A percentile compares a stretch with the other conserved stretches of the same genome.
phyloP scores from a whole-genome alignment of 176 grass and related monocot genomes.

The Zea luxurians region DNA sequence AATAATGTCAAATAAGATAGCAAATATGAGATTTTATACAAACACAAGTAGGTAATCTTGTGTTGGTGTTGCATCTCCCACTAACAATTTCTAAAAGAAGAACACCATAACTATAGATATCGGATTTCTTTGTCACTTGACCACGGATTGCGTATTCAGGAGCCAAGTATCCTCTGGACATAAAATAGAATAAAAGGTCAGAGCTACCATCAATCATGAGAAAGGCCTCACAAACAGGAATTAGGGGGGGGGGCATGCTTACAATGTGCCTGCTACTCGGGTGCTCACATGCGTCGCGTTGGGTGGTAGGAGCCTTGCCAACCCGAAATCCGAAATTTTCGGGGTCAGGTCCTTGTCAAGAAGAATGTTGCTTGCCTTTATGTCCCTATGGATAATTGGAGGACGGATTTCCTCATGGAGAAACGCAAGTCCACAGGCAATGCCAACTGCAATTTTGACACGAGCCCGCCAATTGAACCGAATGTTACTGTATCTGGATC shows the following conservation, averaged over 20 bases:
- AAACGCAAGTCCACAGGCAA: conserved; percentile 79
- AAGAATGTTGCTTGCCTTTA: conserved; percentile 97
- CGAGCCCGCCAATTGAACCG: conserved; percentile 69
- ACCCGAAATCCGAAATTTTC: conserved; percentile 86
- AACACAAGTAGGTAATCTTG: conserved; percentile 58
- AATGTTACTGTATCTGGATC: conserved; percentile 56
- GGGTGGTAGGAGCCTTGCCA: conserved; percentile 71
- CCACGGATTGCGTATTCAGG: conserved; percentile 93
- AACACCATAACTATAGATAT: conserved; percentile 84
- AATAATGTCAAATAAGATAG: no score
- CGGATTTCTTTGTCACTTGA: conserved; percentile 80
- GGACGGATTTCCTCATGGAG: conserved; percentile 77
- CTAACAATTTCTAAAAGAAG: conserved; percentile 80
- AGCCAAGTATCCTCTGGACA: conserved; percentile 73
- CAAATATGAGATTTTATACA: no score
- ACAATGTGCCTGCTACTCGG: conserved; percentile 91
- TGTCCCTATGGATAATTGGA: conserved; percentile 86
- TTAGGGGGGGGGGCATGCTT: conserved; percentile 23
- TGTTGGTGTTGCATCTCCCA: conserved; percentile 74
- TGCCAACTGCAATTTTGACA: conserved; percentile 70
- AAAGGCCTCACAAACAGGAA: not conserved
- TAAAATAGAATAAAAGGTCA: conserved; percentile 29
- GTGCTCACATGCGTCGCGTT: conserved; percentile 91
- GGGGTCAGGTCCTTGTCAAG: conserved; percentile 73
- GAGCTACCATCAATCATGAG: not conserved